Evolutionary conservation across 306 rosid genomes (phyloP).

Genomic region (Trifolium fragiferum): DNA sequence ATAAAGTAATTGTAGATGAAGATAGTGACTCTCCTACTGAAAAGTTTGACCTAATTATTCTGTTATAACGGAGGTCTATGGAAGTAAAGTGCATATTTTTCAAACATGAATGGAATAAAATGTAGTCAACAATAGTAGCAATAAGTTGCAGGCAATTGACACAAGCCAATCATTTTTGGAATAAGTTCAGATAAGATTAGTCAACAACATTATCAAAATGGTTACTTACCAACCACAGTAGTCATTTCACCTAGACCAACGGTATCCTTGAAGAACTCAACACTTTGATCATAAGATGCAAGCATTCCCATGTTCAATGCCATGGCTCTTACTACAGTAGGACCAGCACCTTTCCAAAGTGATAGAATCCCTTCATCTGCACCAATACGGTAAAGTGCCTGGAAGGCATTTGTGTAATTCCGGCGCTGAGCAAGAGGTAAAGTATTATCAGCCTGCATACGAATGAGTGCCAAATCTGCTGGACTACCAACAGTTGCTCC

Average conservation of each 20-base stretch:
- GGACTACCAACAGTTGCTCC: slow-evolving; percentile 96
- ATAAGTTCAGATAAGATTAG: neutral
- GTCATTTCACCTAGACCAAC: slow-evolving; percentile 85
- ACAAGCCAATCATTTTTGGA: neutral
- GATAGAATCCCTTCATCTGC: slow-evolving; percentile 92
- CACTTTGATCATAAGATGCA: slow-evolving; percentile 96
- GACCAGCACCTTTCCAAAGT: slow-evolving; percentile 99
- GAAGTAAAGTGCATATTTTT: neutral
- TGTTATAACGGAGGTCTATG: neutral
- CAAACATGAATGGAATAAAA: slow-evolving; percentile 12
- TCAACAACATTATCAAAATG: neutral
- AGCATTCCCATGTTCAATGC: slow-evolving; percentile 99
- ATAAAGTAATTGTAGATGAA: slow-evolving; percentile 11
- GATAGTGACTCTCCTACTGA: neutral
- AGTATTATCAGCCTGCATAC: slow-evolving; percentile 99
- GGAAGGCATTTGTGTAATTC: slow-evolving; percentile 89
- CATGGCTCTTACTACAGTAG: slow-evolving; percentile 98
- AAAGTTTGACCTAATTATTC: neutral
- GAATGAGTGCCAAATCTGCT: slow-evolving; percentile 94
- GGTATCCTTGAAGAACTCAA: slow-evolving; percentile 87
- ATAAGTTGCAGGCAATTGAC: neutral
- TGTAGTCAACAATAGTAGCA: slow-evolving; percentile 1
- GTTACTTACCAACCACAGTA: slow-evolving; percentile 69
- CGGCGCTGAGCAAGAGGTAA: slow-evolving; percentile 91
- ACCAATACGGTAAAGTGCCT: slow-evolving; percentile 84